phyloP scores from a whole-genome alignment of 1,284 basidiomycete genomes.

The Coriolopsis trogii region DNA sequence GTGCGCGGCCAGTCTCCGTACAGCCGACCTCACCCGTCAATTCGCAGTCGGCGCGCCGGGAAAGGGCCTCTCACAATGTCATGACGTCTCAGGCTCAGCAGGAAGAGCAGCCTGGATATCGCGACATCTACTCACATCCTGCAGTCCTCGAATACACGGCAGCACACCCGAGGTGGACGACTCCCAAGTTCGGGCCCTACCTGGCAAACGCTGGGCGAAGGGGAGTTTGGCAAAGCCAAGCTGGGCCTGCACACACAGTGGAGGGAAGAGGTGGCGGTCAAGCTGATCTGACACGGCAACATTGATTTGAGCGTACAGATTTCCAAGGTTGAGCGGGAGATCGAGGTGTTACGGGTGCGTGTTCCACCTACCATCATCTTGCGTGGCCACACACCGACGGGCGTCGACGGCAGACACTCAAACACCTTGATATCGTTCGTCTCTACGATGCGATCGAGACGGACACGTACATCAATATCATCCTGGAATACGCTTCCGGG shows the following conservation, averaged over 20 bases:
- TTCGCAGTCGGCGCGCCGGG: slow-evolving; percentile 42
- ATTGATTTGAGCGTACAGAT: slow-evolving; percentile 87
- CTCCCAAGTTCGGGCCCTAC: slow-evolving; percentile 94
- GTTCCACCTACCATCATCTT: slow-evolving; percentile 16
- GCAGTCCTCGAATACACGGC: slow-evolving; percentile 83
- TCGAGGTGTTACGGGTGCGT: slow-evolving; percentile 92
- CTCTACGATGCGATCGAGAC: slow-evolving; percentile 99
- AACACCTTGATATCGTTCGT: slow-evolving; percentile 98
- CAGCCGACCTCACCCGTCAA: slow-evolving; percentile 42
- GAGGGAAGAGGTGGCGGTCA: slow-evolving; percentile 99
- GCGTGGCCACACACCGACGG: slow-evolving; percentile 8
- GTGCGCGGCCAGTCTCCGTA: slow-evolving; percentile 46
- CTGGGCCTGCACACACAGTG: slow-evolving; percentile 93
- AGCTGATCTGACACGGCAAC: slow-evolving; percentile 93
- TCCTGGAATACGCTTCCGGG: slow-evolving; percentile 97
- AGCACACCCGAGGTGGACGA: slow-evolving; percentile 82
- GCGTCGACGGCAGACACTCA: slow-evolving; percentile 67
- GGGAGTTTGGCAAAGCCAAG: slow-evolving; percentile 99
- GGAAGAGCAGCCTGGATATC: slow-evolving; percentile 51
- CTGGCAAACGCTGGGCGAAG: slow-evolving; percentile 96
- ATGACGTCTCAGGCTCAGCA: slow-evolving; percentile 47
- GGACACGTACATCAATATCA: slow-evolving; percentile 99
- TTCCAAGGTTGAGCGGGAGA: slow-evolving; percentile 97
- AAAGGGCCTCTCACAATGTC: slow-evolving; percentile 57
- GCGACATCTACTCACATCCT: slow-evolving; percentile 83